These are phyloP conservation scores for Hyaloperonospora brassicae DNA, from an alignment of 352 stramenopile genomes.

Conservation along the genomic window DNA sequence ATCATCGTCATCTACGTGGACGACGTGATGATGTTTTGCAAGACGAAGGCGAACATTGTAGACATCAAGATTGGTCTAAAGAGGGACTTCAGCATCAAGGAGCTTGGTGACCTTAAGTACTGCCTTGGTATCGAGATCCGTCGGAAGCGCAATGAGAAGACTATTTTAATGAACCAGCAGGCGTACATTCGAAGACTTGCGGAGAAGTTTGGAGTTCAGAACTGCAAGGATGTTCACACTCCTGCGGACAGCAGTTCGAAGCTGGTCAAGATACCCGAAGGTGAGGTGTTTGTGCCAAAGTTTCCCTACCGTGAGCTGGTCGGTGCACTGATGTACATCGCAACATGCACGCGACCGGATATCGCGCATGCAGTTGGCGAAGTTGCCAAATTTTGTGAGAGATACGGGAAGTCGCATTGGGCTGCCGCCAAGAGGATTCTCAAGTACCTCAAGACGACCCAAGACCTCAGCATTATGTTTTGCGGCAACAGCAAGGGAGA, in stretches of 20 bases:
- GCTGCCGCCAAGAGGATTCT: too few relatives aligned
- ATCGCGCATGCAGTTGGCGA: too few relatives aligned
- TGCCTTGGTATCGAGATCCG: neutral
- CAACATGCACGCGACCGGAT: neutral
- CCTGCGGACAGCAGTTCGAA: conserved; percentile 6
- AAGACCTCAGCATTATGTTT: too few relatives aligned
- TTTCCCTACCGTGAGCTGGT: conserved; percentile 6
- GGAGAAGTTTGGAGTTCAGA: conserved; percentile 2
- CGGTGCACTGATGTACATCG: neutral
- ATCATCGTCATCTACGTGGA: too few relatives aligned
- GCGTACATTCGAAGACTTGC: conserved; percentile 1
- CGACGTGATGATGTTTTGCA: too few relatives aligned
- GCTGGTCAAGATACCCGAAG: neutral
- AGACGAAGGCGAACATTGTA: too few relatives aligned
- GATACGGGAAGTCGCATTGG: too few relatives aligned
- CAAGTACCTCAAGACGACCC: too few relatives aligned
- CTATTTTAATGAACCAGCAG: neutral
- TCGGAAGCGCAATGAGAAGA: neutral
- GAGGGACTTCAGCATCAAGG: neutral
- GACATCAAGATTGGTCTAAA: too few relatives aligned
- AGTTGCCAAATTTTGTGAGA: too few relatives aligned
- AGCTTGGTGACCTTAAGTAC: neutral
- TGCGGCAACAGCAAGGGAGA: too few relatives aligned
- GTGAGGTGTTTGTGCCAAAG: neutral
- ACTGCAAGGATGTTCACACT: conserved; percentile 3